Base-by-base conservation (phyloP, 768 basidiomycete species). In the Hebeloma cylindrosporum region DNA sequence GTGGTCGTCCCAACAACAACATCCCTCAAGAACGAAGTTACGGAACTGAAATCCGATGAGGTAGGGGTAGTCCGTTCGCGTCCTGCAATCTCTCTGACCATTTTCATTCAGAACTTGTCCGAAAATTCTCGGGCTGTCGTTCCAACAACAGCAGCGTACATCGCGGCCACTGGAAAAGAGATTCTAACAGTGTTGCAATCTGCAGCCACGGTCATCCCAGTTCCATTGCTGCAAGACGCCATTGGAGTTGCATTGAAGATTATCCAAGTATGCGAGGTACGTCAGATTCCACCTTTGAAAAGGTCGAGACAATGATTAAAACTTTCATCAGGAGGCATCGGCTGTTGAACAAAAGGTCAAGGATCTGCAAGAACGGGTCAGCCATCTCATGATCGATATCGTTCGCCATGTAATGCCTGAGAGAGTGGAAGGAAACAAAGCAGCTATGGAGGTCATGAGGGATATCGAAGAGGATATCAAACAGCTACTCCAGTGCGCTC, bases 241-340 rank as follows among this genome's bases (percentile, higher is more conserved):
- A 45, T 45, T n/a, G 35, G 17, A 28, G 23, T 45, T 28, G 44
- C 44, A 9, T 18, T 38, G 23, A 45, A 38, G 29, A 38, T 45
- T 13, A 45, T 45, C 14, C 35, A 45, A 21, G 10, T 38, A 7
- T 45, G 44, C 36, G 44, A 45, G 34, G 44, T 45, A 17, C 25
- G 43, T 37, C n/a, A 8, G 7, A 10, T 14, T 26, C 25, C 17
- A 6, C 6, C 39, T 22, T 2, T 5, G 14, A 5, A 28, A 4
- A 3, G 28, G 11, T 26, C 8, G 0, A 2, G 27, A 18, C 18
- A 14, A 4, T 36, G 18, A 10, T 36, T 28, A 3, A 20, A 10
- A 4, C 4, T 28, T 4, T 28, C n/a, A 18, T 16, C 17, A 47
- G 46, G 46, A 40, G 16, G 39, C 25, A 5, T 40, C 37, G 8